phyloP scores from a whole-genome alignment of 306 rosid species.

The Cicer arietinum region DNA sequence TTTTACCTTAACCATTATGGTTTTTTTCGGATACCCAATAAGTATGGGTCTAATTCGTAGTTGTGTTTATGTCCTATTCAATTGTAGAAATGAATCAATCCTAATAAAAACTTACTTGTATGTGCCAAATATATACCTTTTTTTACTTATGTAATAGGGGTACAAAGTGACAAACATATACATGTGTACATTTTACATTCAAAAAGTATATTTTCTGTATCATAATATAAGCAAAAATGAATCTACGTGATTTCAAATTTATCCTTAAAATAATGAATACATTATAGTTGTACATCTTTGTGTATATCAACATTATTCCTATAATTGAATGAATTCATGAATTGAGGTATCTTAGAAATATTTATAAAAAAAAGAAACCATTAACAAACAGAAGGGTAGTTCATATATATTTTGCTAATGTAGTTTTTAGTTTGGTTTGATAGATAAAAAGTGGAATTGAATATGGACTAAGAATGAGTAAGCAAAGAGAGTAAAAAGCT shows the following conservation, averaged over 20 bases:
- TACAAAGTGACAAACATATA: too few relatives aligned
- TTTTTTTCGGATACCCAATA: too few relatives aligned
- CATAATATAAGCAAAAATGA: too few relatives aligned
- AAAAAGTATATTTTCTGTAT: background rate
- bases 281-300: background rate
- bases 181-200: too few relatives aligned
- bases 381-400: background rate
- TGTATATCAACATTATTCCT: background rate
- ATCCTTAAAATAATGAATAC: background rate
- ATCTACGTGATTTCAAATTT: background rate
- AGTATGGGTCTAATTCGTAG: too few relatives aligned
- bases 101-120: background rate
- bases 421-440: too few relatives aligned
- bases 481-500: background rate
- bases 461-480: background rate
- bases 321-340: slow-evolving; percentile 4
- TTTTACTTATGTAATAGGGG: too few relatives aligned
- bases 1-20: too few relatives aligned
- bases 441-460: too few relatives aligned
- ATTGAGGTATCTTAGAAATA: background rate
- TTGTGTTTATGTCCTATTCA: background rate
- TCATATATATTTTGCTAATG: background rate
- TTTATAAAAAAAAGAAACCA: background rate
- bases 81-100: background rate
- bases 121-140: too few relatives aligned